Evolutionary conservation across 306 rosid species (phyloP), one percentile per base, ranked within the genome.

Genomic region (Citrullus amarus): DNA sequence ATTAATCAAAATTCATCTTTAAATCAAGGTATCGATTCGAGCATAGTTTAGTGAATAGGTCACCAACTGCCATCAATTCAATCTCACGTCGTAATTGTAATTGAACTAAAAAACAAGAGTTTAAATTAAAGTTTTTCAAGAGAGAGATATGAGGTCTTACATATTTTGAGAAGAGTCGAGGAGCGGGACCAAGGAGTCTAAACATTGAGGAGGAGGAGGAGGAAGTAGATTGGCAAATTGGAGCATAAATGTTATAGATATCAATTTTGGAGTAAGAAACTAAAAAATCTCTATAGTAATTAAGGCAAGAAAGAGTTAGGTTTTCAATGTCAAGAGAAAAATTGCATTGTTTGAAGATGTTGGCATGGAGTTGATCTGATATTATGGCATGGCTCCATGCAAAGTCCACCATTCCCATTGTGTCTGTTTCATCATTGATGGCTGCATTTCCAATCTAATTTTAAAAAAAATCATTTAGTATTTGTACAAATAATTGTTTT

Each of bases 311-410:
- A 15, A 2, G 34, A 51, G 90, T 82, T 71, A 79, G 87, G 72
- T 89, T 86, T 25, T 48, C 41, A 0, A 28, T 18, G 15, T 48
- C 59, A 0, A 17, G 6, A 16, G 4, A 20, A 17, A 84, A 65
- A 62, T 83, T 76, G 80, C 91, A 91, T 0, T 83, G 76, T 20
- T 80, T 82, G 5, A 22, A 9, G 16, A 89, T 78, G 6, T 79
- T 82, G 30, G 59, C 0, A 73, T 84, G 44, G 15, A 83, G 80
- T 74, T 81, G 38, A 61, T 87, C 92, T 2, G 96, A 89, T 44
- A 91, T 80, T 6, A 89, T 86, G 44, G 91, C 93, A 25, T 91
- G 96, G 63, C 87, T 86, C 89, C 91, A 87, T 4, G 91, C 91
- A 70, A 80, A 91, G 15, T 91, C 96, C 57, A 91, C 30, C 57